phyloP scores from a whole-genome alignment of 768 basidiomycete species.

The Lactarius trivialis region DNA sequence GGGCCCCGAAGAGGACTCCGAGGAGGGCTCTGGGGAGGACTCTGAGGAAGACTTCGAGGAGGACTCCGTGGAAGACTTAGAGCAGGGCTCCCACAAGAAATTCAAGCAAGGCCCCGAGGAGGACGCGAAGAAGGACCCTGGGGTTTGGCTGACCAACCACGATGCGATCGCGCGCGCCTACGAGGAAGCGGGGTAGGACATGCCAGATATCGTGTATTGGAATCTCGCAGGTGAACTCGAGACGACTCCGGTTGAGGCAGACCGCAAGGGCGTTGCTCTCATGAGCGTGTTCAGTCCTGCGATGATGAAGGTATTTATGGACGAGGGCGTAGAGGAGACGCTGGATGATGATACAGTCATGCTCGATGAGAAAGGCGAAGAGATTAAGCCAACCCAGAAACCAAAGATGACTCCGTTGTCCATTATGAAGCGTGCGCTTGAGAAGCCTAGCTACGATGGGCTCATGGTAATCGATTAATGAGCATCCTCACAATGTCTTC shows the following conservation, averaged over 20 bases:
- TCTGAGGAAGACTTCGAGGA: too few species aligned
- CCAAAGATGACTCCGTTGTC: conserved; percentile 31
- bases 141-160: too few species aligned
- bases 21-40: too few species aligned
- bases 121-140: too few species aligned
- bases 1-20: too few species aligned
- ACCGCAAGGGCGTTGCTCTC: conserved; percentile 57
- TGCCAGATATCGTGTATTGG: conserved; percentile 77
- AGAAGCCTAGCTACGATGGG: conserved; percentile 46
- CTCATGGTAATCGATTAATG: conserved; percentile 50
- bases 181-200: conserved; percentile 54
- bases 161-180: conserved; percentile 50
- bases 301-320: conserved; percentile 70
- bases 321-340: conserved; percentile 36
- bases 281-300: conserved; percentile 64
- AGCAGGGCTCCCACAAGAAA: too few species aligned
- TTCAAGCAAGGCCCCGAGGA: too few species aligned
- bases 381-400: conserved; percentile 29
- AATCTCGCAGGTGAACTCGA: conserved; percentile 36
- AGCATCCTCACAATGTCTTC: conserved; percentile 24
- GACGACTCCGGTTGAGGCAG: conserved; percentile 44
- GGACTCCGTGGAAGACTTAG: too few species aligned
- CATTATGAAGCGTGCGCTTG: conserved; percentile 38
- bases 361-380: conserved; percentile 34
- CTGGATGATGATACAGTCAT: conserved; percentile 26